Base-by-base conservation (phyloP, 2,329 filamentous ascomycete genomes). In the Talaromyces sp. region DNA sequence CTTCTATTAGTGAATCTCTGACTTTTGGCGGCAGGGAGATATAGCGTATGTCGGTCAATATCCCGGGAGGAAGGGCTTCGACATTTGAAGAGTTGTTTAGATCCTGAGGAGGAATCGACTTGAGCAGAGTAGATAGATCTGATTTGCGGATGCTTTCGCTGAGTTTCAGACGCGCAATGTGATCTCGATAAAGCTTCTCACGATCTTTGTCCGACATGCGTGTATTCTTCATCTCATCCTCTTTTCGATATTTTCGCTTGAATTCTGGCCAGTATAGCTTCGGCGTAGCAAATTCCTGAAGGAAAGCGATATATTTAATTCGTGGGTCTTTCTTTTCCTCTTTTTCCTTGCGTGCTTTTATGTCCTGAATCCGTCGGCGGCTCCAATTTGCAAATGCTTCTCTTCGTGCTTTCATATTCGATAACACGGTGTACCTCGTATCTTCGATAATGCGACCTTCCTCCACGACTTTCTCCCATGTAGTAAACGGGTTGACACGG, bases 221-320 rank as follows among this genome's bases (percentile, higher is more conserved):
- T 5, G 70, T 69, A 60, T 79, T 76, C 62, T 75, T 80, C 89
- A 99, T 92, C 59, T 88, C 84, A 0, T 84, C 76, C 66, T 96
- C 92, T 67, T 89, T 93, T 67, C 89, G 89, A 76, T 87, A 95
- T 73, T 97, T 99, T 37, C 95, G 84, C 70, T 91, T 92, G 77
- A 99, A 99, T 73, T 99, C 95, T 0, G 91, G 89, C 95, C 95
- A 99, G 81, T 96, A 99, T 1, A 99, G 83, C 77, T 96, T 98
- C 0, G 91, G 89, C 0, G 88, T 95, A 0, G 93, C 93, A 68
- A 92, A 85, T 56, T 88, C 85, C 66, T 93, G 87, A 33, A 99
- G 80, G 66, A 99, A 89, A 0, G 85, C 84, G 64, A 98, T 79
- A 74, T 96, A 99, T 0, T 88, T 86, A 67, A 96, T 89, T 54